Evolutionary conservation across 177 flowering plant species (phyloP), one percentile per base, ranked within the genome.

Genomic region (Telopea speciosissima): DNA sequence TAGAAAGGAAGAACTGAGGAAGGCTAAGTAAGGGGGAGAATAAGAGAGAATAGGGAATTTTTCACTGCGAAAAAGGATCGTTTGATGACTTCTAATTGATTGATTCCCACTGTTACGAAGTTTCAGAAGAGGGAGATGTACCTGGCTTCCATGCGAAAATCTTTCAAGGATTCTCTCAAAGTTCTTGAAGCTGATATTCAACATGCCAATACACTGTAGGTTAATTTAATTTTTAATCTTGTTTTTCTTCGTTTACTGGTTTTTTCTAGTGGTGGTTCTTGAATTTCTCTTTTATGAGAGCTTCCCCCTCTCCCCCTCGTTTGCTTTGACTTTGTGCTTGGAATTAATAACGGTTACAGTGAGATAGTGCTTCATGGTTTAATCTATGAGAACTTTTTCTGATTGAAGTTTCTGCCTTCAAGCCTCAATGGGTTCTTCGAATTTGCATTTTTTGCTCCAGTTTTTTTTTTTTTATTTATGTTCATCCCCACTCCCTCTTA

Each of bases 111-210:
- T 26, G n/a, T 61, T 36, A n/a, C 1, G 36, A 31, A 13, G 40
- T 25, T 52, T 7, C 40, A 36, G 36, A 56, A 58, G 31, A 25
- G 71, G 73, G 76, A 70, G 76, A 83, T 85, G 90, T 81, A 83
- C 79, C 60, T 77, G 22, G 77, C 66, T 59, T 79, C 86, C 56
- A 86, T 85, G 92, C 77, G 92, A 72, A 88, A 84, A 74, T 84
- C 88, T 22, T 90, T 88, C 82, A 90, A 90, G 87, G 96, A 90
- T 74, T 90, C 96, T 56, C 74, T 90, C 24, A 90, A 90, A 77
- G 83, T 78, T 59, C 91, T 90, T 8, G 92, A 90, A 83, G 96
- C 96, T 12, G 96, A 90, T 79, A 87, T 90, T 73, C 96, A 90
- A 78, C 92, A 87, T 49, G 96, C 96, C 31, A 90, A 90, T 72